A percentile compares a stretch with the other conserved stretches of the same genome.
Conservation (phyloP, 2,329 filamentous ascomycete species). For the Alternaria rosae region DNA sequence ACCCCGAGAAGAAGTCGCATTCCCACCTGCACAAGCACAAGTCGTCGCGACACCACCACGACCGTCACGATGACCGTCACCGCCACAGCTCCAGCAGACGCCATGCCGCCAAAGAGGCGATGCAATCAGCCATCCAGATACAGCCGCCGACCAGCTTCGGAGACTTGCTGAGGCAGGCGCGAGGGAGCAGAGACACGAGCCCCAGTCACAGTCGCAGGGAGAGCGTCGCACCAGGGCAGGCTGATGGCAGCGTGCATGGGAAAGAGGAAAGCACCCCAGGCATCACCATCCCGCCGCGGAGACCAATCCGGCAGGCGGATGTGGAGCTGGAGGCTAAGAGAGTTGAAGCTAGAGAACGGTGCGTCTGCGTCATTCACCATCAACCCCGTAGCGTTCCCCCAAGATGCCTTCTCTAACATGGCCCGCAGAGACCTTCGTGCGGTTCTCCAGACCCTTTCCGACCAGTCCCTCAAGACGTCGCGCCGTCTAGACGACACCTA, state of each 20-base stretch:
- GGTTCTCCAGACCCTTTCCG: slow-evolving; percentile 58
- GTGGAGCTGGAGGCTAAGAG: slow-evolving; percentile 47
- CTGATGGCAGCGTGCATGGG: slow-evolving; percentile 12
- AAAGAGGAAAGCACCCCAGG: slow-evolving; percentile 17
- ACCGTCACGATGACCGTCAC: slow-evolving; percentile 38
- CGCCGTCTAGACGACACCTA: slow-evolving; percentile 76
- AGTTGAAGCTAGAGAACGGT: slow-evolving; percentile 49
- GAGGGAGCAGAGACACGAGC: slow-evolving; percentile 40
- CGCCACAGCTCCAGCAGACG: slow-evolving; percentile 39
- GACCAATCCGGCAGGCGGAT: slow-evolving; percentile 49
- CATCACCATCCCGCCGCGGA: slow-evolving; percentile 27
- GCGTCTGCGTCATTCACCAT: slow-evolving; percentile 21
- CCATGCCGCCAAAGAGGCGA: slow-evolving; percentile 52
- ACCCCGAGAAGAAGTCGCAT: slow-evolving; percentile 40
- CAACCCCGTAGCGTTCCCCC: not conserved
- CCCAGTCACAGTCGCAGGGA: slow-evolving; percentile 40
- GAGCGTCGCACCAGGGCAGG: slow-evolving; percentile 30
- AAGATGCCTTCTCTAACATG: slow-evolving; percentile 24
- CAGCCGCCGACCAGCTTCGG: slow-evolving; percentile 56
- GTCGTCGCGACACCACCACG: slow-evolving; percentile 39
- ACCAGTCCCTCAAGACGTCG: slow-evolving; percentile 68
- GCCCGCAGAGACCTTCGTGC: slow-evolving; percentile 47
- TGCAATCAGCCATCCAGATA: slow-evolving; percentile 55
- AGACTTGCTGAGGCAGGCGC: slow-evolving; percentile 50
- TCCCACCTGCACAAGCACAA: slow-evolving; percentile 33